Conservation (phyloP, 495 filamentous ascomycete genomes). For the Daldinia bambusicola region DNA sequence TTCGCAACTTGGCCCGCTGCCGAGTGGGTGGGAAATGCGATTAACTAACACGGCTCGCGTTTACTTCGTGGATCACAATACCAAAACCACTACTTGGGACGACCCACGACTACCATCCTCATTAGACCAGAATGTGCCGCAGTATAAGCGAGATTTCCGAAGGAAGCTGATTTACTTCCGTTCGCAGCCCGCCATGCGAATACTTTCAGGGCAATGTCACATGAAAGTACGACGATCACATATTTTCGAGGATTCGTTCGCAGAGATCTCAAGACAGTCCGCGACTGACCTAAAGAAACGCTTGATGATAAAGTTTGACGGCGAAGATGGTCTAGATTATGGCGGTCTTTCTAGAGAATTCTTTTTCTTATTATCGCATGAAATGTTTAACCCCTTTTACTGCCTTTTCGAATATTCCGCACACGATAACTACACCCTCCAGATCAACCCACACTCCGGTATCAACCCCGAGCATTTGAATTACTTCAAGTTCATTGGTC, state of each 20-base stretch:
- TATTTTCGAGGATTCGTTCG: constrained; percentile 99
- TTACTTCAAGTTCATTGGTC: constrained; percentile 99
- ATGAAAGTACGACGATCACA: constrained; percentile 96
- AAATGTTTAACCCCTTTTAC: constrained; percentile 99
- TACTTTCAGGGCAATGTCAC: constrained; percentile 95
- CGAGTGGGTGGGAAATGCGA: constrained; percentile 99
- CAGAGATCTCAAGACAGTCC: constrained; percentile 96
- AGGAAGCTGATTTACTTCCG: constrained; percentile 99
- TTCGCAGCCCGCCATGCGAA: constrained; percentile 94
- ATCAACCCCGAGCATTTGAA: constrained; percentile 99
- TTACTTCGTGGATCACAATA: constrained; percentile 99
- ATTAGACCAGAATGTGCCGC: constrained; percentile 96
- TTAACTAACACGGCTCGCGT: constrained; percentile 97
- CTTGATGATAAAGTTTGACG: constrained; percentile 99
- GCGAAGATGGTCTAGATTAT: constrained; percentile 97
- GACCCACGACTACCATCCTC: constrained; percentile 95
- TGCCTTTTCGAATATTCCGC: constrained; percentile 99
- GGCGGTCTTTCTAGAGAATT: constrained; percentile 99
- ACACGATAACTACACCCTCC: constrained; percentile 99
- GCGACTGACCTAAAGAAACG: constrained; percentile 97
- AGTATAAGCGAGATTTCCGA: constrained; percentile 99
- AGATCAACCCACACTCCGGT: constrained; percentile 99
- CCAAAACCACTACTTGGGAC: constrained; percentile 99
- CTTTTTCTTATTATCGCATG: constrained; percentile 99
- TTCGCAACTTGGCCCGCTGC: constrained; percentile 94